phyloP scores from a whole-genome alignment of 1,284 basidiomycete genomes.

The Leccinum colubrinum region DNA sequence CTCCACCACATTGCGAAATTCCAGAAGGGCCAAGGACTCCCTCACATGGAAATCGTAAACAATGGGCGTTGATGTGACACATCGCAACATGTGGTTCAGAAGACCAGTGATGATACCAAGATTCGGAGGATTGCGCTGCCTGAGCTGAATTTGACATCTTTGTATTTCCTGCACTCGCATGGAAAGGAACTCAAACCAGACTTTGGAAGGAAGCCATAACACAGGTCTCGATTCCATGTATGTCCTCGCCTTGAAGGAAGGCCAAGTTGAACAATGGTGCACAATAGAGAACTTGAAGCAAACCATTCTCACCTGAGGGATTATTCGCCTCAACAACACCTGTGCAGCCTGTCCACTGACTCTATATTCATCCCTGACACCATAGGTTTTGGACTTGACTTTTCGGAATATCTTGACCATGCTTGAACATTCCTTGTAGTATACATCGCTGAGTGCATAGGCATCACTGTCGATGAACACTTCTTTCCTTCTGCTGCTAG shows the following conservation, averaged over 20 bases:
- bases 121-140: too few species aligned
- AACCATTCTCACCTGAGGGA: neutral
- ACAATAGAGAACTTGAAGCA: too few species aligned
- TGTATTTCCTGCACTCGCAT: conserved; percentile 3
- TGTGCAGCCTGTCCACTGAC: conserved; percentile 5
- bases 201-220: conserved; percentile 6
- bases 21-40: too few species aligned
- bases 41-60: too few species aligned
- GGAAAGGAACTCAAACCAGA: conserved; percentile 8
- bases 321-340: neutral
- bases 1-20: too few species aligned
- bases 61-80: too few species aligned
- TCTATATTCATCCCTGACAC: conserved; percentile 10
- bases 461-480: conserved; percentile 6
- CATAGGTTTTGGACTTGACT: conserved; percentile 2
- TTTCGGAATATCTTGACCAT: neutral
- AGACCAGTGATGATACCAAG: too few species aligned
- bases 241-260: neutral
- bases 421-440: neutral
- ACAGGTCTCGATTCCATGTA: conserved; percentile 7
- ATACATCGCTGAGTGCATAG: neutral
- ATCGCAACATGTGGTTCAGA: too few species aligned
- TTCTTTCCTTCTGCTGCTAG: too few species aligned
- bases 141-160: neutral
- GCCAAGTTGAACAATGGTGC: too few species aligned